phyloP scores from a whole-genome alignment of 139 green algal genomes.

The Desmodesmus armatus region DNA sequence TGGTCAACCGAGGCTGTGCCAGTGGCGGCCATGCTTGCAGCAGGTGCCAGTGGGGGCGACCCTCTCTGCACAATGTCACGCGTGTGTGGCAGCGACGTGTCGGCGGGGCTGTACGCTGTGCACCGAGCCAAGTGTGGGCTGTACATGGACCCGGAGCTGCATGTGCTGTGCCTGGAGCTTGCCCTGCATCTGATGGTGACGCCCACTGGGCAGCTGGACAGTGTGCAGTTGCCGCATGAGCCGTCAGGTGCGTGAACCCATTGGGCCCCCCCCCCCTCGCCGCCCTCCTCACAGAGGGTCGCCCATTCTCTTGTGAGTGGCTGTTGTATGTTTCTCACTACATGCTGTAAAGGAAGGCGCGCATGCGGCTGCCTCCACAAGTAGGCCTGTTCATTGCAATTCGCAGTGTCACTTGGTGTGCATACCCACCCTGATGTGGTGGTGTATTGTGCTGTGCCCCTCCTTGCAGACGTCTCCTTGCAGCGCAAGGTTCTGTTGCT shows the following conservation, averaged over 20 bases:
- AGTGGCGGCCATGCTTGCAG: too few species aligned
- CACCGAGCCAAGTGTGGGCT: neutral
- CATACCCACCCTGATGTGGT: too few species aligned
- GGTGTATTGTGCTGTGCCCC: neutral
- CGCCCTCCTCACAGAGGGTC: too few species aligned
- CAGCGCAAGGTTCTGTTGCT: constrained; percentile 33
- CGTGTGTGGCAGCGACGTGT: neutral
- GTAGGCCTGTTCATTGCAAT: too few species aligned
- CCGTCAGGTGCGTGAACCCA: constrained; percentile 1
- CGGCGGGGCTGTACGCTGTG: neutral
- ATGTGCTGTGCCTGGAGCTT: constrained; percentile 36
- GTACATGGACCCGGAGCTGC: constrained; percentile 29
- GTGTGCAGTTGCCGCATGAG: constrained; percentile 29
- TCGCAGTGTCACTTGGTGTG: too few species aligned
- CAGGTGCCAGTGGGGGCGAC: too few species aligned
- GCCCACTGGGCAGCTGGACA: constrained; percentile 21
- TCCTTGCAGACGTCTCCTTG: neutral
- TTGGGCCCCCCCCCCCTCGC: too few species aligned
- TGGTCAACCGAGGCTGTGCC: too few species aligned
- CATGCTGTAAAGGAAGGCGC: too few species aligned
- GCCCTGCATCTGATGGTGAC: constrained; percentile 24
- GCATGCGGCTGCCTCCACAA: too few species aligned
- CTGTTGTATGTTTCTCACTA: neutral
- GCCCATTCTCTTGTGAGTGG: too few species aligned
- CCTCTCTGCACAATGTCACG: too few species aligned